Conservation (phyloP, 495 filamentous ascomycete species). For the Penicillium paxilli region DNA sequence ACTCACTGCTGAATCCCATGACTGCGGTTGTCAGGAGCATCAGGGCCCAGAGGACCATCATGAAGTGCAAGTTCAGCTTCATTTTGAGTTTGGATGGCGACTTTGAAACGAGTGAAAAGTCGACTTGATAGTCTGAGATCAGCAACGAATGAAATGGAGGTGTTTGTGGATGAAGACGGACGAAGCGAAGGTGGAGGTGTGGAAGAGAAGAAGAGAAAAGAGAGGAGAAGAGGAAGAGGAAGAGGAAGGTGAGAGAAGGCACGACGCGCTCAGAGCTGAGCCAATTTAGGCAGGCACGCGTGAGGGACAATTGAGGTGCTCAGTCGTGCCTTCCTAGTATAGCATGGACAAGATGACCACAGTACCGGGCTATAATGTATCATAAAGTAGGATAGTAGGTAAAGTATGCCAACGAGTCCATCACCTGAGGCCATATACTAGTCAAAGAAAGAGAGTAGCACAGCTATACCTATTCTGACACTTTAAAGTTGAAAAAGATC, state of each 20-base stretch:
- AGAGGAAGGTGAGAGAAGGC: background rate
- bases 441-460: too few relatives aligned
- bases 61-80: background rate
- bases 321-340: background rate
- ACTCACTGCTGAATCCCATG: background rate
- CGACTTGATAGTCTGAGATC: background rate
- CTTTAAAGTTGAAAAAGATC: too few relatives aligned
- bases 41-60: background rate
- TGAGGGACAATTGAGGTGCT: too few relatives aligned
- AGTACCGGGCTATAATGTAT: too few relatives aligned
- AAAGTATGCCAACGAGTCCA: too few relatives aligned
- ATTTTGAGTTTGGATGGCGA: background rate
- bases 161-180: background rate
- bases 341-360: too few relatives aligned
- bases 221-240: constrained; percentile 2
- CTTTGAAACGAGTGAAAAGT: background rate
- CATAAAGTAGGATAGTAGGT: too few relatives aligned
- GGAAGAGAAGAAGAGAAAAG: constrained; percentile 5
- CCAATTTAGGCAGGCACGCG: background rate
- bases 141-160: constrained; percentile 1
- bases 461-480: too few relatives aligned
- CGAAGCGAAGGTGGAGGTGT: constrained; percentile 2
- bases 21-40: background rate
- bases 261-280: background rate
- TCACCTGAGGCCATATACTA: too few relatives aligned